These are phyloP conservation scores for Westerdykella ornata DNA, from an alignment of 2,329 filamentous ascomycete species.

Conservation along the genomic window DNA sequence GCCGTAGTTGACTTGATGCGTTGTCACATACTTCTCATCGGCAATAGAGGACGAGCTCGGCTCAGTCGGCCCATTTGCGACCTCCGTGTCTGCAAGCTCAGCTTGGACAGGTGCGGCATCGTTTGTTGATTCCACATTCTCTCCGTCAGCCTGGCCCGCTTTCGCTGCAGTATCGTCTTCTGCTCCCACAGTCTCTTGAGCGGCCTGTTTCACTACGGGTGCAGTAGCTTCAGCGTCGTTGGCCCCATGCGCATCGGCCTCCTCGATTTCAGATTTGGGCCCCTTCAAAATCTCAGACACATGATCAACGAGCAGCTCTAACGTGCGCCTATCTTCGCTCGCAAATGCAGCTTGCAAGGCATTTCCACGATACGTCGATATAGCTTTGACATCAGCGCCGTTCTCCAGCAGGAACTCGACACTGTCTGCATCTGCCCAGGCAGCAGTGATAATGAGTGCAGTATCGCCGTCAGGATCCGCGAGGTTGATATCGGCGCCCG, in stretches of 20 bases:
- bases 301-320: not conserved
- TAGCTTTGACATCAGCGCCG: not conserved
- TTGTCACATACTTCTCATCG: not conserved
- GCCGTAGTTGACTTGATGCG: not conserved
- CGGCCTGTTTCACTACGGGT: not conserved
- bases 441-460: not conserved
- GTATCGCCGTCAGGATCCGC: constrained; percentile 2
- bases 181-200: not conserved
- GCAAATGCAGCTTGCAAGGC: not conserved
- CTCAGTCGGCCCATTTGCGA: not conserved
- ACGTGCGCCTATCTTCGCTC: not conserved
- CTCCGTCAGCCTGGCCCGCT: not conserved
- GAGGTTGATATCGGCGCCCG: constrained; percentile 1
- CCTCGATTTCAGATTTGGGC: too few species aligned
- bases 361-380: not conserved
- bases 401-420: constrained; percentile 1
- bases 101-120: not conserved
- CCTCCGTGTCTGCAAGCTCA: not conserved
- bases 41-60: not conserved
- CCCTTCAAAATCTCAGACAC: not conserved
- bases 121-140: not conserved
- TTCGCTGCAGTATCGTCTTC: not conserved
- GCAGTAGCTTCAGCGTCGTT: too few species aligned
- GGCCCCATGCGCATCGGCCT: too few species aligned
- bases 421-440: not conserved